A percentile compares a stretch with the other conserved stretches of the same genome.
phyloP scores from a whole-genome alignment of 2,329 filamentous ascomycete species.

The Zasmidium cellare region DNA sequence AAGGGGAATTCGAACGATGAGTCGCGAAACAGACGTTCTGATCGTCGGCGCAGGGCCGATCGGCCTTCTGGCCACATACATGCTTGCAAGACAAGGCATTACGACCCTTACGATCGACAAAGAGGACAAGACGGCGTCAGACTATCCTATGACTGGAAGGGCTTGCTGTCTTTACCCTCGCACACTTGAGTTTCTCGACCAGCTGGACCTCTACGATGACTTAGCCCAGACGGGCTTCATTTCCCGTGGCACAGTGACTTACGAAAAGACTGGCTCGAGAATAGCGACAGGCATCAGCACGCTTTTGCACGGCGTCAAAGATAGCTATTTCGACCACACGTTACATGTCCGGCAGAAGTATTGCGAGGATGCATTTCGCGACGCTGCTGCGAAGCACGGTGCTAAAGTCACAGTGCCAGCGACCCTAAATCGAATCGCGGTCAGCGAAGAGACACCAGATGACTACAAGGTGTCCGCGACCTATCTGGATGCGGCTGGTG shows the following conservation, averaged over 20 bases:
- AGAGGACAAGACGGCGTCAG: conserved; percentile 49
- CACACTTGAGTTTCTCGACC: conserved; percentile 54
- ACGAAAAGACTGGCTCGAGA: conserved; percentile 48
- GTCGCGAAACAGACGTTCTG: conserved; percentile 10
- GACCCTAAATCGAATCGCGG: conserved; percentile 39
- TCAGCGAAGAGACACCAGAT: conserved; percentile 32
- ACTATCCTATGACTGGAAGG: conserved; percentile 48
- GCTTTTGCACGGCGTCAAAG: conserved; percentile 33
- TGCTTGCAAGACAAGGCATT: conserved; percentile 45
- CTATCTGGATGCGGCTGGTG: conserved; percentile 28
- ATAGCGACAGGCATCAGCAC: conserved; percentile 34
- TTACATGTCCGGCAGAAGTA: conserved; percentile 58
- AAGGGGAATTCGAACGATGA: neutral
- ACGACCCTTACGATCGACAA: conserved; percentile 52
- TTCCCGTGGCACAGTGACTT: conserved; percentile 50
- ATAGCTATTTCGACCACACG: conserved; percentile 52
- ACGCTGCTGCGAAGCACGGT: conserved; percentile 38
- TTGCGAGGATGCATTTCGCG: conserved; percentile 54
- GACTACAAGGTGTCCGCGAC: conserved; percentile 21
- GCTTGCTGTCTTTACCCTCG: conserved; percentile 57
- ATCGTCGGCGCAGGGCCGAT: conserved; percentile 16
- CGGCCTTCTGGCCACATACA: conserved; percentile 46
- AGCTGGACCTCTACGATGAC: conserved; percentile 51
- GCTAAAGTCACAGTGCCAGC: conserved; percentile 37
- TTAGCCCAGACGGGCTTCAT: conserved; percentile 55